phyloP scores from a whole-genome alignment of 1,284 basidiomycete species.

The Hymenochaete sp. region DNA sequence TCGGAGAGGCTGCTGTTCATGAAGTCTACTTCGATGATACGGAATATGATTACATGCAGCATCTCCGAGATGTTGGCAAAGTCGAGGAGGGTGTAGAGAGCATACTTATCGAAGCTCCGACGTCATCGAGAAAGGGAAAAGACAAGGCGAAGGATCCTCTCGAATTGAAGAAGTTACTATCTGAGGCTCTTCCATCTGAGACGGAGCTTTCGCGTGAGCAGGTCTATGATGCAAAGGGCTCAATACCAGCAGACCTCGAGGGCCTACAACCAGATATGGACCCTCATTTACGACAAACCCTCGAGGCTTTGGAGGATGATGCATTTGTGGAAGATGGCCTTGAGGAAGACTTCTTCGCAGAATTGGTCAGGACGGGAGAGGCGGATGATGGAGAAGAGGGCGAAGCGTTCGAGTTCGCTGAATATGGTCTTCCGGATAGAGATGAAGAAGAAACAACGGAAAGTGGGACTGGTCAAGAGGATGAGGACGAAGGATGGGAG shows the following conservation, averaged over 20 bases:
- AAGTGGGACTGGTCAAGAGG: conserved; percentile 19
- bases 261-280: conserved; percentile 97
- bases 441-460: conserved; percentile 24
- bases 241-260: conserved; percentile 72
- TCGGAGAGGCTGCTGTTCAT: conserved; percentile 86
- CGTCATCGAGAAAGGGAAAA: conserved; percentile 23
- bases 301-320: conserved; percentile 95
- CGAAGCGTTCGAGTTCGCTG: conserved; percentile 60
- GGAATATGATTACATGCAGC: conserved; percentile 99
- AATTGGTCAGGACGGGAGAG: conserved; percentile 71
- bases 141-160: conserved; percentile 22
- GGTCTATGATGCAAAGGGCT: conserved; percentile 61
- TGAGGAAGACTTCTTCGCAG: conserved; percentile 59
- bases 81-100: conserved; percentile 72
- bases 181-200: conserved; percentile 65
- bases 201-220: conserved; percentile 62
- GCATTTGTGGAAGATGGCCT: conserved; percentile 78
- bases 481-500: conserved; percentile 49
- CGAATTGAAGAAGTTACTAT: conserved; percentile 48
- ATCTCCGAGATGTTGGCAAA: conserved; percentile 71
- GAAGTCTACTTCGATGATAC: conserved; percentile 96
- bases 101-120: conserved; percentile 66
- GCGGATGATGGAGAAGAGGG: conserved; percentile 41
- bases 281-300: conserved; percentile 84
- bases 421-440: conserved; percentile 41